Evolutionary conservation across 805 yeast genomes (phyloP).

Genomic region (Wickerhamomyces mucosus): DNA sequence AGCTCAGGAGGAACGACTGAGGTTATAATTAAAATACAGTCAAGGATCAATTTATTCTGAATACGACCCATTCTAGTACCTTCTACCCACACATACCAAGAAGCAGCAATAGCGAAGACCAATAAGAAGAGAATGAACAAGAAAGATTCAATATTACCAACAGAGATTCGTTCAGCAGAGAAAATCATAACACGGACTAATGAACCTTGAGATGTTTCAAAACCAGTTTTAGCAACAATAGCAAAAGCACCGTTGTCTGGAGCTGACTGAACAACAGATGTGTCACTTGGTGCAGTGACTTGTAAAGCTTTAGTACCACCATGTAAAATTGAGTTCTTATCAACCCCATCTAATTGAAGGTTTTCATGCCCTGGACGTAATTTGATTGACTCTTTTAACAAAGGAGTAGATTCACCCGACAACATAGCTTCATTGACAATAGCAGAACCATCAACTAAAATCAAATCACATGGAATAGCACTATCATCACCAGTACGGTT

Average conservation of each 20-base stretch:
- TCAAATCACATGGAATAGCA: conserved; percentile 90
- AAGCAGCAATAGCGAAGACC: conserved; percentile 87
- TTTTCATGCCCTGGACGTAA: conserved; percentile 66
- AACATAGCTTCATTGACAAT: conserved; percentile 98
- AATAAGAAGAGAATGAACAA: conserved; percentile 85
- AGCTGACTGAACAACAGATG: conserved; percentile 34
- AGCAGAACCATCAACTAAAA: conserved; percentile 81
- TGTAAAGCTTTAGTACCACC: conserved; percentile 97
- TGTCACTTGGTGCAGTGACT: conserved; percentile 57
- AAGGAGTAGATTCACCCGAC: conserved; percentile 96
- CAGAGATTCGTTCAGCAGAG: conserved; percentile 92
- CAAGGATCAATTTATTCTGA: conserved; percentile 86
- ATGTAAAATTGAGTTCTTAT: conserved; percentile 78
- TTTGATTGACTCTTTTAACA: conserved; percentile 83
- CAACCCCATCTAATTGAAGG: conserved; percentile 72
- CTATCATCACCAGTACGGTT: conserved; percentile 84
- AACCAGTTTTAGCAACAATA: conserved; percentile 87
- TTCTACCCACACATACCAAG: conserved; percentile 97
- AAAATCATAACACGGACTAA: conserved; percentile 96
- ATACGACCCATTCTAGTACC: conserved; percentile 94
- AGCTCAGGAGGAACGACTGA: conserved; percentile 98
- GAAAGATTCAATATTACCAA: conserved; percentile 90
- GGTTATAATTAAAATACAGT: conserved; percentile 91
- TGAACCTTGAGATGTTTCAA: conserved; percentile 96
- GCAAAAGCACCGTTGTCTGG: conserved; percentile 95